Evolutionary conservation across 768 basidiomycete species (phyloP).

Genomic region (Dentipellis fragilis): DNA sequence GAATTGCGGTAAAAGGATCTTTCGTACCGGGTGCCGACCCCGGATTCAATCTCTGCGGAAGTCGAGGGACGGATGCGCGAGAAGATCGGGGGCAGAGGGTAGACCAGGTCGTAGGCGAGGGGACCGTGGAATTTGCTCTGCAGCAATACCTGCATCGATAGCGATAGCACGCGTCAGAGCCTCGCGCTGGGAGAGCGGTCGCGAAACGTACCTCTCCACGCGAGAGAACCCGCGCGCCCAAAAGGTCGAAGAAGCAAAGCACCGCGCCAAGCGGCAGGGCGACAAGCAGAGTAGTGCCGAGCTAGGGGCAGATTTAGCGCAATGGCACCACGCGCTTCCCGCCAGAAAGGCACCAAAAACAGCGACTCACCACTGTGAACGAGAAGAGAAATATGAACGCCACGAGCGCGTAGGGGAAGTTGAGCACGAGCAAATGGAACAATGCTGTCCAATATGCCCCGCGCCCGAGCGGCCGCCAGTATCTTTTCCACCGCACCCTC

Average conservation of each 20-base stretch:
- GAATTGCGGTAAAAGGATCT: slow-evolving; percentile 73
- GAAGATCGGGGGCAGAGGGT: slow-evolving; percentile 68
- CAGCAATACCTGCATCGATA: slow-evolving; percentile 38
- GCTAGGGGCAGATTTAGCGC: slow-evolving; percentile 27
- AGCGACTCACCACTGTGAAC: slow-evolving; percentile 61
- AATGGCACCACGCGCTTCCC: not conserved
- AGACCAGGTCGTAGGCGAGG: slow-evolving; percentile 49
- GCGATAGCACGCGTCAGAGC: not conserved
- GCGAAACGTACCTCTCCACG: slow-evolving; percentile 48
- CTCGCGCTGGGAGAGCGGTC: not conserved
- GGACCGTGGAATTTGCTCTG: slow-evolving; percentile 66
- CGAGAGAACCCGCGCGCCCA: slow-evolving; percentile 64
- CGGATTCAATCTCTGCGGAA: slow-evolving; percentile 39
- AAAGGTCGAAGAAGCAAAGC: slow-evolving; percentile 65
- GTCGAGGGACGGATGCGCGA: slow-evolving; percentile 47
- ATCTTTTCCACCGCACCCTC: slow-evolving; percentile 35
- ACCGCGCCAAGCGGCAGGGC: slow-evolving; percentile 70
- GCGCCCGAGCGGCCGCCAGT: slow-evolving; percentile 53
- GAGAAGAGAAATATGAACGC: slow-evolving; percentile 77
- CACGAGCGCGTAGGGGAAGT: slow-evolving; percentile 70
- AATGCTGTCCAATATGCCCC: slow-evolving; percentile 54
- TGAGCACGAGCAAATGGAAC: slow-evolving; percentile 61
- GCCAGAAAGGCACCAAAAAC: not conserved
- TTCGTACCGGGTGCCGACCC: slow-evolving; percentile 31
- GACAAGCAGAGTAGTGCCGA: slow-evolving; percentile 72